A percentile compares a stretch with the other conserved stretches of the same genome.
Evolutionary conservation across 148 eudicot genomes (phyloP).

Genomic region (Pharnaceum exiguum): DNA sequence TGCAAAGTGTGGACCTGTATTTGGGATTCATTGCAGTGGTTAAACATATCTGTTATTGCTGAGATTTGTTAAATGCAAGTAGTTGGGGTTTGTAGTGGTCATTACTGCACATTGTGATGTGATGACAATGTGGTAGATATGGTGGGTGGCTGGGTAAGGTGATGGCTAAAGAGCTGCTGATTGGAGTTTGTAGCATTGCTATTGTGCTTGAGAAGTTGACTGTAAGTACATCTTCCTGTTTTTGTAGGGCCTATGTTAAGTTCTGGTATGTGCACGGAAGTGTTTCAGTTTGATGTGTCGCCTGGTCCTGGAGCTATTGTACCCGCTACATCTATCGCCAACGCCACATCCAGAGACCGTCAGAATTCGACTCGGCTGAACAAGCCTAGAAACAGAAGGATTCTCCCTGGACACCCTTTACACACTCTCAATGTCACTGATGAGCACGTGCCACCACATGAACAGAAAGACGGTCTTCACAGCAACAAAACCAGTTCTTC

Average conservation of each 20-base stretch:
- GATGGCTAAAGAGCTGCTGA: background rate
- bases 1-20: too few species aligned
- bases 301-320: conserved; percentile 71
- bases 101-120: too few species aligned
- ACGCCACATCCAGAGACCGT: conserved; percentile 32
- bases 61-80: too few species aligned
- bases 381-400: conserved; percentile 66
- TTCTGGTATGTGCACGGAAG: conserved; percentile 98
- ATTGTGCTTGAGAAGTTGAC: conserved; percentile 3
- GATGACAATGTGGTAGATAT: too few species aligned
- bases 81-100: too few species aligned
- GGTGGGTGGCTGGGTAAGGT: background rate
- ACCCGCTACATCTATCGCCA: conserved; percentile 48
- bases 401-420: conserved; percentile 55
- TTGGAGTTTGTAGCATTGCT: background rate
- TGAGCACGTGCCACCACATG: conserved; percentile 29
- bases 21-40: too few species aligned
- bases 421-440: conserved; percentile 41
- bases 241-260: conserved; percentile 84
- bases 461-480: conserved; percentile 37
- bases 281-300: conserved; percentile 85
- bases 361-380: conserved; percentile 49
- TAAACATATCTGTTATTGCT: too few species aligned
- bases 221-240: background rate
- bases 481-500: conserved; percentile 51